Evolutionary conservation across 305 asterid genomes (phyloP), one percentile per base, ranked within the genome.

Genomic region (Fraxinus greggii): DNA sequence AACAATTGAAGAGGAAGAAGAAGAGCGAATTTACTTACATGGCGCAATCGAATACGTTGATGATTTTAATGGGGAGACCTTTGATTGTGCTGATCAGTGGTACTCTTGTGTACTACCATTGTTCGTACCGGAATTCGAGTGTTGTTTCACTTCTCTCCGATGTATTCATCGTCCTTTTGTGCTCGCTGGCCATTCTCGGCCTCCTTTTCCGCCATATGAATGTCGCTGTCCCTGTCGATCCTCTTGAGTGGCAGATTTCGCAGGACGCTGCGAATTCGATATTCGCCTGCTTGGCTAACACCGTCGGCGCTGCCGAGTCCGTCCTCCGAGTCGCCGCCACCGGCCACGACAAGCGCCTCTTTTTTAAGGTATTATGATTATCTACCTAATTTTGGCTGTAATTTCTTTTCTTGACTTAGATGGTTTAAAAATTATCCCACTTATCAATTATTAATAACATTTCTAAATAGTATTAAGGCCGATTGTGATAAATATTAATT

Each of bases 261-360:
- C 97, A 93, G 82, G 97, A 96, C 48, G 88, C 98, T 28, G 98
- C 98, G 12, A 91, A 92, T 29, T 81, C 92, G 38, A 83, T 92
- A 84, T 91, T 94, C 86, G 99, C 98, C 82, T 87, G 94, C 87
- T 90, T 96, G 84, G 99, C 97, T 73, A 96, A 96, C 84, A 96
- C 97, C 36, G 82, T 96, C 77, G 99, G 99, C 75, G 99, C 98
- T 28, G 93, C 99, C 80, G 99, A 96, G 90, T 94, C 98, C 28
- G 99, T 96, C 84, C 91, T 96, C 81, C 94, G 99, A 23, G 98
- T 96, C 78, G 97, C 98, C 85, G 98, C 98, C 85, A 93, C 97
- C 67, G 99, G 98, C 78, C 98, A 94, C 72, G 99, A 96, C 85
- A 96, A 93, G 83, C 93, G 98, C 86, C 92, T 96, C 84, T 94